Percentiles rank a stretch among this genome's conserved stretches.
phyloP scores from a whole-genome alignment of 441 rosid species.

The Pelargonium australe region DNA sequence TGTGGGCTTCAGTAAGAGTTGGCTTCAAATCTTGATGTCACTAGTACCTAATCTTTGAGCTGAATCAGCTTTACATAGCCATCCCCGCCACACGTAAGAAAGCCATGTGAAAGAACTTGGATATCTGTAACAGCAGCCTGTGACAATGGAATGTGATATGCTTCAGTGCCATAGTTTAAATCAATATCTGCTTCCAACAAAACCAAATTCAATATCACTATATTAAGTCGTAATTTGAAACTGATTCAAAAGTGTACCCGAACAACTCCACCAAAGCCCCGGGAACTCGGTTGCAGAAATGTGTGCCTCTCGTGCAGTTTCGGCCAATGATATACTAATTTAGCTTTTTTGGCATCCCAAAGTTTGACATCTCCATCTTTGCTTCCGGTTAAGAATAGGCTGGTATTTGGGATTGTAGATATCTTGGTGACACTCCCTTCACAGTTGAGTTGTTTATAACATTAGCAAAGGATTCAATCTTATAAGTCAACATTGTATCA shows the following conservation, averaged over 20 bases:
- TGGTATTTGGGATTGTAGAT: conserved; percentile 66
- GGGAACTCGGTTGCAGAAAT: conserved; percentile 75
- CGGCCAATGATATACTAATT: conserved; percentile 76
- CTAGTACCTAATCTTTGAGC: conserved; percentile 34
- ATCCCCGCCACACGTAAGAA: conserved; percentile 86
- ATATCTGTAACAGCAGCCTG: conserved; percentile 93
- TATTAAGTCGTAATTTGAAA: not conserved
- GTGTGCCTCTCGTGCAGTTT: conserved; percentile 87
- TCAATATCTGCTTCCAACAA: not conserved
- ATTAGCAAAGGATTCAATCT: conserved; percentile 11
- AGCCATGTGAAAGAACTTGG: conserved; percentile 73
- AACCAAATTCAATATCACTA: not conserved
- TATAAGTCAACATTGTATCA: not conserved
- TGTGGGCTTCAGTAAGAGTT: not conserved
- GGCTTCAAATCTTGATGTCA: conserved; percentile 15
- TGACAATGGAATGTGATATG: conserved; percentile 18
- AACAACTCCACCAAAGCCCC: conserved; percentile 83
- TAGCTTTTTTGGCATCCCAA: conserved; percentile 91
- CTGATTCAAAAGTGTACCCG: conserved; percentile 43
- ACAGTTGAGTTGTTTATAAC: conserved; percentile 20
- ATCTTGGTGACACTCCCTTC: conserved; percentile 85
- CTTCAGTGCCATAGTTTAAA: conserved; percentile 12
- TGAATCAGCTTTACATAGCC: conserved; percentile 67
- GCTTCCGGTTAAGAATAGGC: conserved; percentile 92
- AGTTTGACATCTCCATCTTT: conserved; percentile 96